Base-by-base conservation (phyloP, 164 flowering plant genomes). In the Hamamelis virginiana region DNA sequence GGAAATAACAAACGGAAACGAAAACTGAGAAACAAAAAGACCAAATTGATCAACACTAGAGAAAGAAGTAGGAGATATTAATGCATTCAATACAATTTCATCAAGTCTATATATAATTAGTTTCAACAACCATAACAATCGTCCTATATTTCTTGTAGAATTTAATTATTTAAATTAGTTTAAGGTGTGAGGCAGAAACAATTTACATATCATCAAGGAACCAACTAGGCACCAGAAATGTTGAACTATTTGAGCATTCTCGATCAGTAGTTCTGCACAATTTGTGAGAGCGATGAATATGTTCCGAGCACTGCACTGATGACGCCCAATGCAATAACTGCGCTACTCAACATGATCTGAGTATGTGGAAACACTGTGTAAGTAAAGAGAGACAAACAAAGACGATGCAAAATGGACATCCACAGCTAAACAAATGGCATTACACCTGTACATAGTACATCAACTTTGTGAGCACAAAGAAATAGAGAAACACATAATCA, bases 291-390 rank as follows among this genome's bases (percentile, higher is more conserved):
- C 0, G 97, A 87, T 13, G 91, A 80, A 71, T 86, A 88, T 44
- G 92, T 88, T 59, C 94, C 92, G 19, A 88, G 41, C 58, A 64
- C 59, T 25, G 88, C 87, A 69, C 84, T 58, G 48, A 80, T 15
- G 61, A 85, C 38, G 27, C 94, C 94, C 65, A 85, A 27, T 10
- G 45, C 87, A 55, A 68, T 65, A n/a, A 87, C 64, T 45, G 43
- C 43, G 12, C 41, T 56, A 59, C 87, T 75, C 65, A 78, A 45
- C 25, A 66, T 76, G 52, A 84, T 75, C 97, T 91, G 87, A 63
- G 23, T 33, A 28, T 18, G 41, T 26, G 0, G 21, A 51, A 47
- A 73, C 41, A 26, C 19, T 25, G n/a, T n/a, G n/a, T 41, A 12
- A 6, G 21, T 48, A 19, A 56, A 38, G 13, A 43, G 50, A 63